Evolutionary conservation across 1,139 yeast genomes (phyloP).

Genomic region (Protomyces gravidus): DNA sequence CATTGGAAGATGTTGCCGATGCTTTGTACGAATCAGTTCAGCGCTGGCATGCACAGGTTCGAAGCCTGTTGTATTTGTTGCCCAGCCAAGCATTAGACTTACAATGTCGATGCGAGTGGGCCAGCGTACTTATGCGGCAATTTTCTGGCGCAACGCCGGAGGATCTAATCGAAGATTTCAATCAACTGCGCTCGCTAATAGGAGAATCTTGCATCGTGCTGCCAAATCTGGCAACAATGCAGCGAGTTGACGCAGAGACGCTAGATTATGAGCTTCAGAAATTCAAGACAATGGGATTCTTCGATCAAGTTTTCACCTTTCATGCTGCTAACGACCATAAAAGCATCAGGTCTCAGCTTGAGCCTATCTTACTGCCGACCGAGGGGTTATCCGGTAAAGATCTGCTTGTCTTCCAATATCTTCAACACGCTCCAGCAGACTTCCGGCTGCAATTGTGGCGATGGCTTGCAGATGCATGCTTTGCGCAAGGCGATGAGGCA

Average conservation of each 20-base stretch:
- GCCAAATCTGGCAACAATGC: slow-evolving; percentile 53
- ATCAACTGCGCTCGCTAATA: slow-evolving; percentile 29
- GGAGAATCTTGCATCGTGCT: neutral
- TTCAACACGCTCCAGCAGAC: slow-evolving; percentile 60
- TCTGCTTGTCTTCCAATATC: slow-evolving; percentile 43
- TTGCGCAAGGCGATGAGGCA: slow-evolving; percentile 41
- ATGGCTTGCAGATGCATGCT: slow-evolving; percentile 59
- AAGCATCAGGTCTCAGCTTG: slow-evolving; percentile 54
- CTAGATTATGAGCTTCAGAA: slow-evolving; percentile 63
- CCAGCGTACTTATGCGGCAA: slow-evolving; percentile 43
- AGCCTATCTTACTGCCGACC: slow-evolving; percentile 49
- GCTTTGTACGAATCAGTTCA: neutral
- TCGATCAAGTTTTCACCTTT: slow-evolving; percentile 53
- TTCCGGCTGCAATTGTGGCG: slow-evolving; percentile 74
- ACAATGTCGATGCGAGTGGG: slow-evolving; percentile 45
- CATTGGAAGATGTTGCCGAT: neutral
- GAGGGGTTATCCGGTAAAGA: slow-evolving; percentile 32
- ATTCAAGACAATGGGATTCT: slow-evolving; percentile 60
- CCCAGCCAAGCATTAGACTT: slow-evolving; percentile 33
- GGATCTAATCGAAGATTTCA: slow-evolving; percentile 33
- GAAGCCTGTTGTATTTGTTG: slow-evolving; percentile 35
- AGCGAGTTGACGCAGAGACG: slow-evolving; percentile 51
- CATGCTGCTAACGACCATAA: slow-evolving; percentile 41
- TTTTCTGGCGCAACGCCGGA: slow-evolving; percentile 39
- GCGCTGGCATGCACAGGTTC: slow-evolving; percentile 26